phyloP scores from a whole-genome alignment of 2,329 filamentous ascomycete genomes.

The Chrysoporthe cubensis region DNA sequence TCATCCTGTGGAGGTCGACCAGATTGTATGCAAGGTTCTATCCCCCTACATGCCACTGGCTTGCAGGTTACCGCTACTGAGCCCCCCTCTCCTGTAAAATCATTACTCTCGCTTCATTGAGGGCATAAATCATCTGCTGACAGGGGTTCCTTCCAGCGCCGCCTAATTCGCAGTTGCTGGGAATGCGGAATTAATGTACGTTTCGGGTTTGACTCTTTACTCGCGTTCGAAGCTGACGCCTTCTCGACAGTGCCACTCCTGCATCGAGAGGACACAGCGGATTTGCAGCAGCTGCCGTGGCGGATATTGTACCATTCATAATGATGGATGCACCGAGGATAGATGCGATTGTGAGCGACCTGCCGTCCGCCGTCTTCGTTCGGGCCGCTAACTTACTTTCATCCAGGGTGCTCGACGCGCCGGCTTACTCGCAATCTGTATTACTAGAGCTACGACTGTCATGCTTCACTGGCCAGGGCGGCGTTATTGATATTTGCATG shows the following conservation, averaged over 20 bases:
- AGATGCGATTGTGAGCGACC: slow-evolving; percentile 52
- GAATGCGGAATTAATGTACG: slow-evolving; percentile 82
- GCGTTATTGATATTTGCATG: not conserved
- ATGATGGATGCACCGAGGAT: slow-evolving; percentile 71
- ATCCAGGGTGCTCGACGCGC: slow-evolving; percentile 26
- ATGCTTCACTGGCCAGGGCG: not conserved
- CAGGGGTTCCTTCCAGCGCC: slow-evolving; percentile 45
- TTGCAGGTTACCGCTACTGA: slow-evolving; percentile 16
- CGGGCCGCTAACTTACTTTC: not conserved
- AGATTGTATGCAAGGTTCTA: slow-evolving; percentile 32
- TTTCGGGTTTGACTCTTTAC: slow-evolving; percentile 16
- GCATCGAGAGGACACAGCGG: slow-evolving; percentile 72
- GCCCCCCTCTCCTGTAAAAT: not conserved
- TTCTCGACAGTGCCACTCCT: slow-evolving; percentile 69
- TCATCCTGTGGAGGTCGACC: slow-evolving; percentile 21
- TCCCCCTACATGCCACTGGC: slow-evolving; percentile 31
- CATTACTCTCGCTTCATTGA: not conserved
- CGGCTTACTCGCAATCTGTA: not conserved
- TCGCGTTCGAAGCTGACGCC: slow-evolving; percentile 11
- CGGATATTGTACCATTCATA: slow-evolving; percentile 83
- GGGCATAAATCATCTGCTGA: slow-evolving; percentile 21
- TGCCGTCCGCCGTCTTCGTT: not conserved
- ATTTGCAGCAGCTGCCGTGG: slow-evolving; percentile 74
- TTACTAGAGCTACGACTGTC: not conserved
- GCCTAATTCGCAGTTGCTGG: slow-evolving; percentile 75